A percentile compares a stretch with the other conserved stretches of the same genome.
phyloP scores from a whole-genome alignment of 768 basidiomycete species.

The Royoungia palumana region DNA sequence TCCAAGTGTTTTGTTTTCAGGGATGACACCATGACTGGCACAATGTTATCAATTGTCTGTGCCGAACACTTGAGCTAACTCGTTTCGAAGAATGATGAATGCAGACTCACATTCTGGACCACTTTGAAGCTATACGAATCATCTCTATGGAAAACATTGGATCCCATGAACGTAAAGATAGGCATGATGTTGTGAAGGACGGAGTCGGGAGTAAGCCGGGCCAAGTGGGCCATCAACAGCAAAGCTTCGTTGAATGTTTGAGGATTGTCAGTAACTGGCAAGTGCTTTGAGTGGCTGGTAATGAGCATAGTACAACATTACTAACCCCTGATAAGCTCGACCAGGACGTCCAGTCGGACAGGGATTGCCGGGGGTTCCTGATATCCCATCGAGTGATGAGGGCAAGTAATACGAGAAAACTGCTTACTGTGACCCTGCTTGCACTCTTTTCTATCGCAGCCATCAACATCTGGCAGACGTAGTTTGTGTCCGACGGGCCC shows the following conservation, averaged over 20 bases:
- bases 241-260: constrained; percentile 94
- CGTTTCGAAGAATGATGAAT: background rate
- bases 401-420: background rate
- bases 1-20: constrained; percentile 55
- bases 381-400: background rate
- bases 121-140: constrained; percentile 95
- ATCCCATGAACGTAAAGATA: constrained; percentile 98
- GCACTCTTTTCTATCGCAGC: constrained; percentile 71
- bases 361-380: constrained; percentile 57
- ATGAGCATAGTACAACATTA: background rate
- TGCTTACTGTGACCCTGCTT: constrained; percentile 50
- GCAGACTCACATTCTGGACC: constrained; percentile 72
- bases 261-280: constrained; percentile 79
- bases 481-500: constrained; percentile 64
- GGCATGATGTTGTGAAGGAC: constrained; percentile 96
- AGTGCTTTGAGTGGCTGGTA: background rate
- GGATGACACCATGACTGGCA: constrained; percentile 88
- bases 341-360: constrained; percentile 78
- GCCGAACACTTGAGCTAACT: background rate
- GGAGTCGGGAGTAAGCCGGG: constrained; percentile 82
- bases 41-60: constrained; percentile 89
- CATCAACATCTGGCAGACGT: constrained; percentile 81
- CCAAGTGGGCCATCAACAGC: constrained; percentile 79
- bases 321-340: constrained; percentile 80
- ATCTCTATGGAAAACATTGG: constrained; percentile 95